These are phyloP conservation scores for Limnanthes douglasii DNA, from an alignment of 345 rosid species.

Conservation along the genomic window DNA sequence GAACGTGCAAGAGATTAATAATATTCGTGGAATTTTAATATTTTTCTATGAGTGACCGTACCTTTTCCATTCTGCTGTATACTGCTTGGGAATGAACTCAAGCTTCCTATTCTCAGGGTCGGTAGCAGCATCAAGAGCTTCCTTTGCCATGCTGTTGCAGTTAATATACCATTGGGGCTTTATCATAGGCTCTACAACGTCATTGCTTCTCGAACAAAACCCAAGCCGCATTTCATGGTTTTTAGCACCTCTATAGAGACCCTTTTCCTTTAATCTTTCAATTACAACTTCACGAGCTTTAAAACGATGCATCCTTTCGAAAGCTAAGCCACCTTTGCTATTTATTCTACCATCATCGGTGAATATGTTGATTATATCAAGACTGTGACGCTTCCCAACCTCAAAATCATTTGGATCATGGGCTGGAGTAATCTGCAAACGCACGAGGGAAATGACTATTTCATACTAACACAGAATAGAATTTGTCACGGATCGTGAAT, in stretches of 20 bases:
- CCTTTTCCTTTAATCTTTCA: constrained; percentile 55
- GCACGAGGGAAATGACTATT: constrained; percentile 4
- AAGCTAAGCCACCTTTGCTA: constrained; percentile 60
- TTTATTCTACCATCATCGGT: constrained; percentile 92
- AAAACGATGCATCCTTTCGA: constrained; percentile 82
- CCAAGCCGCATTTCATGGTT: constrained; percentile 94
- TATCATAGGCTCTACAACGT: constrained; percentile 80
- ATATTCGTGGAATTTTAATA: too few relatives aligned
- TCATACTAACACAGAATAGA: not conserved
- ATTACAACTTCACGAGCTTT: constrained; percentile 74
- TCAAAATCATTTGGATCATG: constrained; percentile 95
- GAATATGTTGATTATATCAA: constrained; percentile 68
- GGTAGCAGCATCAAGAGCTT: constrained; percentile 66
- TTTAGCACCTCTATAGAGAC: constrained; percentile 55
- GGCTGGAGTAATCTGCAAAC: constrained; percentile 91
- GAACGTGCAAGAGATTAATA: too few relatives aligned
- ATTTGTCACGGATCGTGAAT: not conserved
- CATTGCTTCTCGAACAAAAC: constrained; percentile 62
- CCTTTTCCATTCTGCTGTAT: constrained; percentile 93
- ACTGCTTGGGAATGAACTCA: constrained; percentile 80
- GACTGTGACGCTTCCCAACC: constrained; percentile 81
- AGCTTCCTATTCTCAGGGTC: constrained; percentile 42
- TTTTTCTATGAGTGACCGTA: constrained; percentile 14
- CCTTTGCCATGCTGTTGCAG: constrained; percentile 53
- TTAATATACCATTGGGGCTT: constrained; percentile 92